These are phyloP conservation scores for Arthrinium phaeospermum DNA, from an alignment of 2,329 filamentous ascomycete genomes.

Conservation along the genomic window DNA sequence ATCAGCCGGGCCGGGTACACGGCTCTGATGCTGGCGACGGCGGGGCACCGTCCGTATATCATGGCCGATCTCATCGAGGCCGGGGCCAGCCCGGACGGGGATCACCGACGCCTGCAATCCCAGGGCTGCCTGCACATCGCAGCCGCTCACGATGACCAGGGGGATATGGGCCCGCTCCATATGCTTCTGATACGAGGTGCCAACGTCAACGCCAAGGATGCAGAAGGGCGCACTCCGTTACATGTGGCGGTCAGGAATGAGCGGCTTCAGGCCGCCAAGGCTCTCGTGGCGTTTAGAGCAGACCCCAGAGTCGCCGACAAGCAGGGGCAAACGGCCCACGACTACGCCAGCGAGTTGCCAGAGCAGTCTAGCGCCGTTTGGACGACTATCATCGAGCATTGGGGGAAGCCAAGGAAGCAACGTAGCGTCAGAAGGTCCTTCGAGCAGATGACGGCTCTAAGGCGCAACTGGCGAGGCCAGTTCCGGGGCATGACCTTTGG, in stretches of 20 bases:
- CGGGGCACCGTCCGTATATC: neutral
- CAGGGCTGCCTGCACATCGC: neutral
- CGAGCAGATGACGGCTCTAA: neutral
- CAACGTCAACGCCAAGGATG: neutral
- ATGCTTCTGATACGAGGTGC: neutral
- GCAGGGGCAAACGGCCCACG: neutral
- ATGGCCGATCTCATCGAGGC: neutral
- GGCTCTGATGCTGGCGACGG: neutral
- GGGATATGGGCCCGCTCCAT: neutral
- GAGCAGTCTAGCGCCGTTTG: neutral
- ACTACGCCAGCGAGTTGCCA: neutral
- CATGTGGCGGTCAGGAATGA: neutral
- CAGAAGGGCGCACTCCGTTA: neutral
- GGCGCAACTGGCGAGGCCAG: no score
- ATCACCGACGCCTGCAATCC: neutral
- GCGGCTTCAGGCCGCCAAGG: neutral
- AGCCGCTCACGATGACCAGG: neutral
- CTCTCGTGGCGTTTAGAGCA: neutral
- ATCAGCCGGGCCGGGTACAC: neutral
- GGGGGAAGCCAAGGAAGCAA: neutral
- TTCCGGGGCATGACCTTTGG: no score
- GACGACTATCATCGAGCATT: neutral
- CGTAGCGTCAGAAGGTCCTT: neutral
- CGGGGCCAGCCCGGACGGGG: neutral
- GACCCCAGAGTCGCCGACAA: neutral